Base-by-base conservation (phyloP, 371 early-diverging fungal genomes). In the Apophysomyces ossiformis region DNA sequence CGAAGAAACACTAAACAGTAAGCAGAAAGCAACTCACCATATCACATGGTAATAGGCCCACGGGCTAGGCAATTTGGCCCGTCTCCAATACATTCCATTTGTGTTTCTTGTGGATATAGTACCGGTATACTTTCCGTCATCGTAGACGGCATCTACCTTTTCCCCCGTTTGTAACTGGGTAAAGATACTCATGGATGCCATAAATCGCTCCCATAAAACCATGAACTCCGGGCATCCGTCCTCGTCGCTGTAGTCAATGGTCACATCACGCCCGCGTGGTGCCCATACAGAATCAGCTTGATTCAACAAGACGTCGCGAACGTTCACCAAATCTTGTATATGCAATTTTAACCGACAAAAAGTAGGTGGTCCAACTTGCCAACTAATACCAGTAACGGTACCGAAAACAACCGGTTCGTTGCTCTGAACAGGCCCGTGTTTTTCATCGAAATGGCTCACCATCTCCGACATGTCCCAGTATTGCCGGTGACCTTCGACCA, bases 161-260 rank as follows among this genome's bases (percentile, higher is more conserved):
- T 89, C 85, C 21, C 89, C 87, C 2, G 72, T 69, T 4, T 70
- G 69, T 1, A 87, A 69, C 15, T 69, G 64, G 5, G 58, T 60
- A 21, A 79, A 78, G 6, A 83, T 71, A 16, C 75, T 72, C 82
- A 89, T 78, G 2, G 89, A 87, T 9, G 85, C 79, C 44, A 83
- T 73, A 67, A 90, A 92, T 0, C 87, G 78, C 16, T 85, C 78
- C 68, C 85, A 89, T 13, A 90, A 78, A 0, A 92, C 82, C 54
- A 91, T 67, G 63, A 92, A 92, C 65, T 92, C 92, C 0, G 90
- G 91, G 15, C 82, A 79, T 13, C 86, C 89, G 38, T 89, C 91
- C 58, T 87, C 85, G 63, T 92, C 92, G 56, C 84, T 85, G 66
- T 87, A 92, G 64, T 90, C 90, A 62, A 92, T 77, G 7, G 81